Base-by-base conservation (phyloP, 83 land plant genomes). In the Picea abies region DNA sequence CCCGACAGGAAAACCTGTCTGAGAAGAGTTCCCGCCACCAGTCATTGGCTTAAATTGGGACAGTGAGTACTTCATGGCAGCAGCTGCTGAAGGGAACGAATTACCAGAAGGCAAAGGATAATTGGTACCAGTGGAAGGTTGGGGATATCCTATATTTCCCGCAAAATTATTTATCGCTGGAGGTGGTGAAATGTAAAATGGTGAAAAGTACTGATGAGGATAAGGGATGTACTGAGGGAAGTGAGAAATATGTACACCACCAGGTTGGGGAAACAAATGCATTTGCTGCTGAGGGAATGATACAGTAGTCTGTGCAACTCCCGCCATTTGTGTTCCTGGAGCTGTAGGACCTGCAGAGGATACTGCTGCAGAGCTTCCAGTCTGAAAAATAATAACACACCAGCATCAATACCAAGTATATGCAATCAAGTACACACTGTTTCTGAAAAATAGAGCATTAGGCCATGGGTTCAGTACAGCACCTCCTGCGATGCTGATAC, bases 401-500 rank as follows among this genome's bases (percentile, higher is more conserved):
- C 23, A 29, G 15, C 25, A 72, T 72, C 56, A 72, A 49, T 20
- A 72, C 44, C 52, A 41, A 41, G 17, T 7, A 20, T 52, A 35
- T 19, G n/a, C 76, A 41, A 72, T 41, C 15, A 39, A 41, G 5
- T 17, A 19, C 32, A 39, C 49, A 71, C 76, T 39, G 8, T 70
- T 67, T 19, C 37, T 10, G 39, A 71, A 41, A 72, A n/a, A 72
- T 17, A 41, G 3, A 69, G 20, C 37, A 6, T 8, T 8, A 20
- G 76, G 52, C 5, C 6, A 70, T 16, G 22, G 47, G n/a, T 39
- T 17, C 52, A 41, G 22, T 72, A 15, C 12, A 41, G 73, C 63
- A 94, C 98, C 95, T 96, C 97, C 83, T 90, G 89, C 4, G 88
- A 83, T 60, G 95, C 83, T 75, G 93, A 88, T 20, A 89, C 85